These are phyloP conservation scores for Trichophyton simii DNA, from an alignment of 2,329 filamentous ascomycete species.

Conservation along the genomic window DNA sequence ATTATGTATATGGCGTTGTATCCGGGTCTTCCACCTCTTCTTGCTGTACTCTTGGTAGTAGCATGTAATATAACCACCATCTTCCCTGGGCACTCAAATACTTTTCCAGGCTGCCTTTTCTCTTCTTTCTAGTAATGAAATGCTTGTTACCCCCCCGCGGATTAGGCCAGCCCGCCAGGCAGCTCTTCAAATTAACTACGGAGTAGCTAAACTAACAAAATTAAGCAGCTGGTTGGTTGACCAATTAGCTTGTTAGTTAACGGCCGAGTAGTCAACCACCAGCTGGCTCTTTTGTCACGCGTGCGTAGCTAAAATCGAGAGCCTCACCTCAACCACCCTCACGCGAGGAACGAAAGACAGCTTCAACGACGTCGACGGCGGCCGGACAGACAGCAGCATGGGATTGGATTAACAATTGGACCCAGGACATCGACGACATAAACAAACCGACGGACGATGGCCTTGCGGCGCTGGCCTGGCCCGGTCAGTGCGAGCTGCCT, in stretches of 20 bases:
- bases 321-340: background rate
- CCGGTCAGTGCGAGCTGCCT: background rate
- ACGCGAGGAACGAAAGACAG: background rate
- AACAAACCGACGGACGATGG: background rate
- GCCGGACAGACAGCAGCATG: background rate
- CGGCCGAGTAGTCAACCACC: too few species aligned
- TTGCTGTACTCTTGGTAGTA: background rate
- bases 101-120: background rate
- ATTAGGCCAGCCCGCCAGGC: too few species aligned
- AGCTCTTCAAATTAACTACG: too few species aligned
- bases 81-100: background rate
- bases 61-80: background rate
- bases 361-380: background rate
- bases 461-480: background rate
- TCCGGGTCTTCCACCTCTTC: background rate
- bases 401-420: background rate
- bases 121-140: background rate
- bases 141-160: too few species aligned
- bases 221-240: background rate
- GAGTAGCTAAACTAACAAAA: too few species aligned
- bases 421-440: background rate
- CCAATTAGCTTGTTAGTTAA: background rate
- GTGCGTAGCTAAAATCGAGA: background rate
- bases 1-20: background rate
- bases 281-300: too few species aligned